phyloP scores from a whole-genome alignment of 345 rosid species.

The Melaleuca alternifolia region DNA sequence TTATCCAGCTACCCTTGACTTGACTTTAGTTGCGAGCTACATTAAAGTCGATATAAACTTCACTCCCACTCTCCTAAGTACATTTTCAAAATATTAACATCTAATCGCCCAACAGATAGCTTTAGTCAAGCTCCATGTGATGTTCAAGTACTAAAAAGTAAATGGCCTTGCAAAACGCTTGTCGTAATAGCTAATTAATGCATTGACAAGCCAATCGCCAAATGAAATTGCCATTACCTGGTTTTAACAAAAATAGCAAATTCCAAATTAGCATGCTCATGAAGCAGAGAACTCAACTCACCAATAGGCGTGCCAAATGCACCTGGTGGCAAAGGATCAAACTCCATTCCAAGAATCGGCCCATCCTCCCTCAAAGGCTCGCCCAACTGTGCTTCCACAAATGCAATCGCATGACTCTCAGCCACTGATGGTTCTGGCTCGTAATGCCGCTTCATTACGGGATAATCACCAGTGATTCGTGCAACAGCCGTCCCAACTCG shows the following conservation, averaged over 20 bases:
- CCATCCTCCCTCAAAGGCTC: conserved; percentile 80
- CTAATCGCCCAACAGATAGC: not conserved
- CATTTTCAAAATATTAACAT: not conserved
- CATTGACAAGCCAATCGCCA: not conserved
- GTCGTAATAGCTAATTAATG: not conserved
- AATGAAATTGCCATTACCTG: not conserved
- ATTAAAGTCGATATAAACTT: not conserved
- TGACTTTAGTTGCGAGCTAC: not conserved
- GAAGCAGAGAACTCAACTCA: conserved; percentile 3
- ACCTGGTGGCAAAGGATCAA: conserved; percentile 93
- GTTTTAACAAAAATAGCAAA: not conserved
- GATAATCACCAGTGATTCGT: conserved; percentile 35
- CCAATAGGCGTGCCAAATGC: conserved; percentile 93
- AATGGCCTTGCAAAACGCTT: not conserved
- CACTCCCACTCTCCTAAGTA: not conserved
- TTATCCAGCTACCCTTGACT: not conserved
- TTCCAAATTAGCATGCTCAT: not conserved
- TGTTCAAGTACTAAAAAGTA: not conserved
- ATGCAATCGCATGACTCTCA: conserved; percentile 56
- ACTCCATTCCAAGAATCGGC: conserved; percentile 87
- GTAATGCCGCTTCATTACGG: conserved; percentile 34
- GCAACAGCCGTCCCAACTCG: conserved; percentile 34
- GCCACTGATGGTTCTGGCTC: conserved; percentile 30
- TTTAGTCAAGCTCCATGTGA: not conserved
- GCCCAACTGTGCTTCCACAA: conserved; percentile 73